Evolutionary conservation across 345 rosid species (phyloP), one percentile per base, ranked within the genome.

Genomic region (Lepidium didymum): DNA sequence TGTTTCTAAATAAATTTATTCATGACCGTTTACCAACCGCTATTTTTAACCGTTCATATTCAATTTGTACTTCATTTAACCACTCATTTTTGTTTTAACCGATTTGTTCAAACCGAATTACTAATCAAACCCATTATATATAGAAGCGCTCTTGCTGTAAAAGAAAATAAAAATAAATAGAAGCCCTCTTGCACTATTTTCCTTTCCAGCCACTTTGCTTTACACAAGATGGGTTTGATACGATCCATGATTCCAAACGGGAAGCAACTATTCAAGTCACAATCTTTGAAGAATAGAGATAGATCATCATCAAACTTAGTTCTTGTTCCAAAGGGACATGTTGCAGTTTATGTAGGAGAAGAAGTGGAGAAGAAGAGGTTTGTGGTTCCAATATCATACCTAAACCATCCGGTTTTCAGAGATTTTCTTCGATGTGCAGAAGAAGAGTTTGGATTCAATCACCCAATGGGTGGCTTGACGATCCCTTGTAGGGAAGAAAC

Each of bases 391-490:
- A 42, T 77, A 8, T 68, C 83, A 0, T 74, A 42, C 63, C 31
- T 79, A 76, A 77, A 79, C 49, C 82, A 79, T 4, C 77, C 79
- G 53, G 52, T 50, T 10, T 76, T 79, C 14, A 62, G 29, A 43
- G 67, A 73, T 8, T 63, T 77, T 33, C 67, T 82, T 15, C 61
- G 63, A 1, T 12, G 46, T 10, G 79, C 79, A 3, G 79, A 81
- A 43, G 81, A 81, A 42, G 79, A 81, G 71, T 76, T 69, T 1
- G 77, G 75, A 14, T 81, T 66, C 42, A 33, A 74, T 50, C 79
- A 76, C 40, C 79, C 75, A 0, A 71, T 75, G 84, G 76, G 84
- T 1, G 76, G 75, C 33, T 50, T 81, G 37, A 78, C 82, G 11
- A 70, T 79, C 10, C 79, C 81, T 12, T 79, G 76, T 54, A 63